Conservation (phyloP, 306 rosid species). For the Erythrophleum fordii region DNA sequence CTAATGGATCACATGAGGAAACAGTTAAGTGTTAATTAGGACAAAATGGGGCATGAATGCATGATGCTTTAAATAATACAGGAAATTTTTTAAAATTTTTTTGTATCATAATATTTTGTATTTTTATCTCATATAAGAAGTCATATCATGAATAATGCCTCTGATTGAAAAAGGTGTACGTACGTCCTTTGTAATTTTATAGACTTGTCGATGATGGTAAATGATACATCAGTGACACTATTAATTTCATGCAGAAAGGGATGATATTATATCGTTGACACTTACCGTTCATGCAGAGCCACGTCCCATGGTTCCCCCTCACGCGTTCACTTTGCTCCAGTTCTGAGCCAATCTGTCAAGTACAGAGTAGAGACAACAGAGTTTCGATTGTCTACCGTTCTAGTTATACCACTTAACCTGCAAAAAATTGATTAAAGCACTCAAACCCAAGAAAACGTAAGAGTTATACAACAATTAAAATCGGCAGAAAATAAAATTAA, state of each 20-base stretch:
- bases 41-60: too few relatives aligned
- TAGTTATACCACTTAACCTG: not conserved
- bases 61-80: too few relatives aligned
- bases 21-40: too few relatives aligned
- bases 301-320: not conserved
- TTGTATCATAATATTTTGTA: too few relatives aligned
- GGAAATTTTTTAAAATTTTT: too few relatives aligned
- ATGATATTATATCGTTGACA: not conserved
- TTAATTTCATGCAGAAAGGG: conserved; percentile 7
- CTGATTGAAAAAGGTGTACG: not conserved
- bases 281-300: not conserved
- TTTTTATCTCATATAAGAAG: too few relatives aligned
- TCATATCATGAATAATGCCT: not conserved
- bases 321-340: not conserved
- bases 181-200: not conserved
- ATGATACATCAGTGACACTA: not conserved
- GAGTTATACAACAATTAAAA: too few relatives aligned
- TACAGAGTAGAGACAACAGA: not conserved
- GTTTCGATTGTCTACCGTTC: too few relatives aligned
- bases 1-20: too few relatives aligned
- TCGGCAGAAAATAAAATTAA: not conserved
- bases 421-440: not conserved
- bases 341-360: not conserved
- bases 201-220: not conserved
- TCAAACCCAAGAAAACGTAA: not conserved